A percentile compares a stretch with the other conserved stretches of the same genome.
Conservation (phyloP, 148 eudicot species). For the Persicaria tinctoria region DNA sequence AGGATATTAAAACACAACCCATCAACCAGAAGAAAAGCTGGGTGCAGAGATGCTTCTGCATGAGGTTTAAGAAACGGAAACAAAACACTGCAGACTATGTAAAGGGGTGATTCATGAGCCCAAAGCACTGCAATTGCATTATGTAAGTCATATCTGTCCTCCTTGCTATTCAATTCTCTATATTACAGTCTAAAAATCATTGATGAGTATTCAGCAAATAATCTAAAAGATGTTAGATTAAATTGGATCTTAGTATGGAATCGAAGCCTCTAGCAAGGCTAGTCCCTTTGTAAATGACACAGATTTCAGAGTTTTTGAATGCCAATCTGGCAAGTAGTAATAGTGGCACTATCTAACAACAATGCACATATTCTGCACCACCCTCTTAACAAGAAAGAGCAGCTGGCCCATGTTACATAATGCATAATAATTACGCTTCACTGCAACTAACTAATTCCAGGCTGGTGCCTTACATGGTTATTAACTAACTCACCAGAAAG, state of each 20-base stretch:
- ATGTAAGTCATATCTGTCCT: neutral
- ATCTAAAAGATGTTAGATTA: neutral
- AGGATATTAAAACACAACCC: constrained; percentile 50
- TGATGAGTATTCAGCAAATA: neutral
- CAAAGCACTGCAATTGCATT: neutral
- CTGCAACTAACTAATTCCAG: neutral
- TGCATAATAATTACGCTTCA: too few relatives aligned
- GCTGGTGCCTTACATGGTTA: neutral
- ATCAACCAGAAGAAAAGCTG: constrained; percentile 59
- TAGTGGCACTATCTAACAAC: neutral
- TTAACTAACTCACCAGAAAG: neutral
- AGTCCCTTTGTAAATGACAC: too few relatives aligned
- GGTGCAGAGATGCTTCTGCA: constrained; percentile 59
- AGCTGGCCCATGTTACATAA: neutral
- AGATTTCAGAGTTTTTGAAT: too few relatives aligned
- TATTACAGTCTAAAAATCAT: neutral
- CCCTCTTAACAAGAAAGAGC: neutral
- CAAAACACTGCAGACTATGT: constrained; percentile 42
- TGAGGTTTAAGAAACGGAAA: constrained; percentile 57
- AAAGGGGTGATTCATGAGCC: constrained; percentile 24
- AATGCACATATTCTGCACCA: neutral
- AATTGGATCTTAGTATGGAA: neutral
- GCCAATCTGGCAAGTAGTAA: too few relatives aligned
- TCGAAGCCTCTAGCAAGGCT: neutral
- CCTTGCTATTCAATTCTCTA: neutral